Base-by-base conservation (phyloP, 352 stramenopile species). In the Thalassiosira mediterranea region DNA sequence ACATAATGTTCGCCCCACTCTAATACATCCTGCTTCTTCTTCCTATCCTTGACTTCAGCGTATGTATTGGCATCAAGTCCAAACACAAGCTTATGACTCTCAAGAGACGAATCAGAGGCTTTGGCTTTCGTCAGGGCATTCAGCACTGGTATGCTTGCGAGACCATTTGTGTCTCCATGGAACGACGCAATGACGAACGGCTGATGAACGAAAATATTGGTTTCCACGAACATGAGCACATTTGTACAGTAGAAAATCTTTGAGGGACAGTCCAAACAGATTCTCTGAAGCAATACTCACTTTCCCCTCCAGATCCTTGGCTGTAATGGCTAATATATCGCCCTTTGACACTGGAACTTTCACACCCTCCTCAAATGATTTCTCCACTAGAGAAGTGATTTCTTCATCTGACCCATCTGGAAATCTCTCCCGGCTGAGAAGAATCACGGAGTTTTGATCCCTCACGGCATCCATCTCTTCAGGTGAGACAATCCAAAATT, bases 21-120 rank as follows among this genome's bases (percentile, higher is more conserved):
- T 15, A 90, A 42, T 17, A 95, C 89, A 78, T 93, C 87, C 72
- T 95, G 89, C 64, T 90, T 77, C 51, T 92, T n/a, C n/a, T n/a
- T 93, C 48, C 81, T 83, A 32, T 82, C 81, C 56, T 81, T 93
- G 15, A 72, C 83, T 21, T 92, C 78, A 52, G 91, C 84, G 53
- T 96, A 95, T 0, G 89, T 95, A 63, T 96, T 96, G 19, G 90
- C 91, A 82, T 96, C 91, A 51, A 96, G 68, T 25, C 91, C 91
- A 83, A 95, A 96, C 17, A 96, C 47, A 13, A 96, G 81, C 46
- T 79, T 81, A 47, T 91, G 81, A 19, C 52, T 68, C 1, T 70
- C 38, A 19, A 80, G 58, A 29, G 67, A 44, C 28, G 70, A 62
- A 44, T 91, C 83, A 0, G 66, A 74, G 25, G 53, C 49, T 66